Evolutionary conservation across 2,329 filamentous ascomycete species (phyloP).

Genomic region (Diaporthe eres): DNA sequence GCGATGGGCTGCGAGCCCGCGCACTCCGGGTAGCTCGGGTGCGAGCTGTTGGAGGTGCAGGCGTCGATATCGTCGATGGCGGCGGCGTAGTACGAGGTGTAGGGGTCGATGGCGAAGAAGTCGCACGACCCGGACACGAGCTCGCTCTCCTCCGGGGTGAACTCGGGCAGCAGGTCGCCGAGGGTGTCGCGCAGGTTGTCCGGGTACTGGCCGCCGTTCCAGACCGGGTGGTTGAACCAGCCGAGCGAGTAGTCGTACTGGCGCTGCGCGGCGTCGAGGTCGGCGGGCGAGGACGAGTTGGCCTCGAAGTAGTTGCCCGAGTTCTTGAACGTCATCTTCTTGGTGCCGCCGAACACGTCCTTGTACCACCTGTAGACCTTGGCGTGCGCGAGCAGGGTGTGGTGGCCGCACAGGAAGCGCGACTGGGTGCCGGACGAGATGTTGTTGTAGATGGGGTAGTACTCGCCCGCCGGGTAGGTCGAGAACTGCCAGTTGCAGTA

Average conservation of each 20-base stretch:
- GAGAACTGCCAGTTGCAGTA: constrained; percentile 34
- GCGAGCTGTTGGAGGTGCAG: constrained; percentile 14
- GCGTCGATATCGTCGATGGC: constrained; percentile 17
- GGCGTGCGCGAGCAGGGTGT: constrained; percentile 34
- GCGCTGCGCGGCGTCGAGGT: constrained; percentile 24
- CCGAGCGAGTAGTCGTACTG: constrained; percentile 32
- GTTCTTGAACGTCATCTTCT: constrained; percentile 36
- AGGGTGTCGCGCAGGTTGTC: constrained; percentile 28
- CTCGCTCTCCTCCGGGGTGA: constrained; percentile 27
- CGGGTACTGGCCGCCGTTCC: constrained; percentile 34
- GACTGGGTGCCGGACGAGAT: constrained; percentile 22
- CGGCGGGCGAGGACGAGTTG: constrained; percentile 21
- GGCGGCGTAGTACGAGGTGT: constrained; percentile 18
- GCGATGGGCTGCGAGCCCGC: constrained; percentile 1
- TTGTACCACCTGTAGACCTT: constrained; percentile 35
- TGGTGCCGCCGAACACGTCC: constrained; percentile 29
- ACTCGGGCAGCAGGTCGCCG: constrained; percentile 23
- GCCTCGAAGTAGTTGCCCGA: constrained; percentile 30
- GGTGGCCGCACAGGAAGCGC: constrained; percentile 34
- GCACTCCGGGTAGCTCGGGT: constrained; percentile 26
- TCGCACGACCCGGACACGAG: constrained; percentile 30
- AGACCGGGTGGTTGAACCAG: constrained; percentile 33
- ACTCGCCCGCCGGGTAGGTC: constrained; percentile 24
- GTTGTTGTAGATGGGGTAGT: constrained; percentile 36
- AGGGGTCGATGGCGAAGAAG: constrained; percentile 35